Percentiles rank a stretch among this genome's conserved stretches.
These are phyloP conservation scores for Gossypium herbaceum DNA, from an alignment of 345 rosid genomes.

Conservation along the genomic window DNA sequence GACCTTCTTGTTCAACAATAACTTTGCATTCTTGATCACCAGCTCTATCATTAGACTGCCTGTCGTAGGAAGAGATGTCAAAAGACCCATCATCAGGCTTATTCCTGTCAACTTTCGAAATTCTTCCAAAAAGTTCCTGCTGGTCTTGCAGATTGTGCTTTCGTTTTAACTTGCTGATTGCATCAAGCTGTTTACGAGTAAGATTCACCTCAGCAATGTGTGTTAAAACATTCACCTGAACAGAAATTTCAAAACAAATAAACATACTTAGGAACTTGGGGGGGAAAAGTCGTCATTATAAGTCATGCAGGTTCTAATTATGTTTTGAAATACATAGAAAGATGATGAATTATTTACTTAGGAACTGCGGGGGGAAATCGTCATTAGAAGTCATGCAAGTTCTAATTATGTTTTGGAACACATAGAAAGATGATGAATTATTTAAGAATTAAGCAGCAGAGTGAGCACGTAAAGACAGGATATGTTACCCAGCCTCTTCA, in stretches of 20 bases:
- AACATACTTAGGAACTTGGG: background rate
- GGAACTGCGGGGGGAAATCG: background rate
- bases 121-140: conserved; percentile 39
- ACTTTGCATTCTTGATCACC: background rate
- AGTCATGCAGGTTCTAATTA: background rate
- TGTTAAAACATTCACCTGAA: conserved; percentile 57
- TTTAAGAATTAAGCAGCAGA: background rate
- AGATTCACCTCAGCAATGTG: conserved; percentile 43
- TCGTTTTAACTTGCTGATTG: conserved; percentile 35
- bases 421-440: background rate
- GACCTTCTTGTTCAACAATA: background rate
- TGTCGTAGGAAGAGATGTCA: background rate
- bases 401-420: background rate
- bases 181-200: background rate
- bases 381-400: background rate
- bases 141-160: conserved; percentile 52
- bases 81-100: background rate
- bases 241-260: background rate
- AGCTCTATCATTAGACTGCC: background rate
- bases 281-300: background rate
- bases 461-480: background rate
- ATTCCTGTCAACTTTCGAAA: conserved; percentile 14
- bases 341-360: background rate
- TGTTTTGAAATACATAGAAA: background rate
- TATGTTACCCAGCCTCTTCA: too few species aligned